phyloP scores from a whole-genome alignment of 129 eudicot species.

The Dittrichia graveolens region DNA sequence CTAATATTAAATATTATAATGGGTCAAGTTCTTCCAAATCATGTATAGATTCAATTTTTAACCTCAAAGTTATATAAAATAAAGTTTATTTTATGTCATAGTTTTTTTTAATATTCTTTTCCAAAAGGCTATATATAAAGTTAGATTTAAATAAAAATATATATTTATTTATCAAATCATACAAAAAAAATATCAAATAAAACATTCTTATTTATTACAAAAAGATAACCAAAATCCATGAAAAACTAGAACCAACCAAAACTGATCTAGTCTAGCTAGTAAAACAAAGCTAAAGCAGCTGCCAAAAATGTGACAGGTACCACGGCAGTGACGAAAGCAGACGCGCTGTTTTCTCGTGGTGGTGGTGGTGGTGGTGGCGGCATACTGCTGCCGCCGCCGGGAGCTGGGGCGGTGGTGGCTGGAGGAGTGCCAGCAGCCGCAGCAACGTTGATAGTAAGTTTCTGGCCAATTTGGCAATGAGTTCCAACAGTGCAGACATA shows the following conservation, averaged over 20 bases:
- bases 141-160: background rate
- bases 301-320: constrained; percentile 45
- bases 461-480: constrained; percentile 42
- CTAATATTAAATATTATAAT: too few relatives aligned
- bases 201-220: constrained; percentile 5
- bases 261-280: constrained; percentile 32
- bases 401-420: constrained; percentile 22
- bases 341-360: constrained; percentile 1
- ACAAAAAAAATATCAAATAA: constrained; percentile 1
- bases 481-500: constrained; percentile 40
- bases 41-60: too few relatives aligned
- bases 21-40: too few relatives aligned
- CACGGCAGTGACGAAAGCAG: constrained; percentile 17
- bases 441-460: constrained; percentile 41
- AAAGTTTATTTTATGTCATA: too few relatives aligned
- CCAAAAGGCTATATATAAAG: too few relatives aligned
- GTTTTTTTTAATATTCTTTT: background rate
- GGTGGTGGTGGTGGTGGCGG: constrained; percentile 26
- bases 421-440: constrained; percentile 23
- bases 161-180: background rate
- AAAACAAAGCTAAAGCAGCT: constrained; percentile 42
- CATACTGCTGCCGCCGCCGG: constrained; percentile 20
- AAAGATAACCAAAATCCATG: background rate
- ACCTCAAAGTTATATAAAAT: too few relatives aligned
- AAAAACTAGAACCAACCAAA: constrained; percentile 19